Conservation (phyloP, 768 basidiomycete species). For the Tulasnella sp. region DNA sequence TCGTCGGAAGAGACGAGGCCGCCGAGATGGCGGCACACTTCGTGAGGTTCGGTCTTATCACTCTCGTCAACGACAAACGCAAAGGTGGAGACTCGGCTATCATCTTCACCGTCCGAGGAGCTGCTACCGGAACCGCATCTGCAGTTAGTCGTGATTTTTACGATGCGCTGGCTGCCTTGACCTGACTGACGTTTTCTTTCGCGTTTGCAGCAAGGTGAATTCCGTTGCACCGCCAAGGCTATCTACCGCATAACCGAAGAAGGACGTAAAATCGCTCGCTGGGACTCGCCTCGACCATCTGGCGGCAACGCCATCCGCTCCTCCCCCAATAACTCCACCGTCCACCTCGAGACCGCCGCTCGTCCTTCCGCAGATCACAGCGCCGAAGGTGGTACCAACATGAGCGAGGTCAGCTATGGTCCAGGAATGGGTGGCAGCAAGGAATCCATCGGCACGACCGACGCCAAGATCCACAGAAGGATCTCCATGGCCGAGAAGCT, state of each 20-base stretch:
- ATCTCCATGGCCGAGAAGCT: slow-evolving; percentile 67
- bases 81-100: slow-evolving; percentile 87
- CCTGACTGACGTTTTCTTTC: neutral
- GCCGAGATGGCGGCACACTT: slow-evolving; percentile 98
- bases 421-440: neutral
- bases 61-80: slow-evolving; percentile 79
- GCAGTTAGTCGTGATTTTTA: slow-evolving; percentile 18
- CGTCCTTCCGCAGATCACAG: slow-evolving; percentile 9
- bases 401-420: neutral
- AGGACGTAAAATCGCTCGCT: slow-evolving; percentile 73
- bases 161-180: neutral
- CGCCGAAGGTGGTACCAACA: slow-evolving; percentile 1
- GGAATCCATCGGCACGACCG: slow-evolving; percentile 29
- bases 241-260: slow-evolving; percentile 92
- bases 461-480: slow-evolving; percentile 62
- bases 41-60: slow-evolving; percentile 85
- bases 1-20: slow-evolving; percentile 90
- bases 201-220: slow-evolving; percentile 59
- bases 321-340: slow-evolving; percentile 50
- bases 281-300: slow-evolving; percentile 40
- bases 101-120: slow-evolving; percentile 83
- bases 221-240: slow-evolving; percentile 90
- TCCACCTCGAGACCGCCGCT: neutral
- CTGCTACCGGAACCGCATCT: slow-evolving; percentile 27
- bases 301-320: slow-evolving; percentile 27